Conservation (phyloP, 2,329 filamentous ascomycete species). For the Purpureocillium takamizusanense region DNA sequence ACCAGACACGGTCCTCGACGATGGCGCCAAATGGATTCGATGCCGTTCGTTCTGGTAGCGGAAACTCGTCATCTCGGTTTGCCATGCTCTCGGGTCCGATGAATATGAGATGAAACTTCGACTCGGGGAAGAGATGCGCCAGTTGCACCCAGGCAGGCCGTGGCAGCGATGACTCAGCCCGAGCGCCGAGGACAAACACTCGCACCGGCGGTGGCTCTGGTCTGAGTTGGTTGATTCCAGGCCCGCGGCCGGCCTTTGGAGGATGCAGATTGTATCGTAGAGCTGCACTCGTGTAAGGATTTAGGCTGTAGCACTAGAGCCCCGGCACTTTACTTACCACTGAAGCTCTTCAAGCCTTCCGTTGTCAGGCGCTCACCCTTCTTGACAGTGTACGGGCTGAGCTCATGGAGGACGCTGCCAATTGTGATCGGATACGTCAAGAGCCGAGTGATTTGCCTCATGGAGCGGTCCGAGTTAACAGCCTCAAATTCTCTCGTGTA, state of each 20-base stretch:
- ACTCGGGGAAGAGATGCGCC: slow-evolving; percentile 86
- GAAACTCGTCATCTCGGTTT: slow-evolving; percentile 88
- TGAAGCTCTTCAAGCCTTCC: slow-evolving; percentile 90
- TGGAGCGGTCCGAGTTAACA: slow-evolving; percentile 79
- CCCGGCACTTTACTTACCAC: slow-evolving; percentile 49
- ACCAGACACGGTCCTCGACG: slow-evolving; percentile 81
- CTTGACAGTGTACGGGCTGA: slow-evolving; percentile 84
- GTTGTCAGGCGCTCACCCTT: slow-evolving; percentile 66
- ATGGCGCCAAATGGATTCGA: slow-evolving; percentile 89
- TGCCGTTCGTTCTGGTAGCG: slow-evolving; percentile 75
- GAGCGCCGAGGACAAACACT: slow-evolving; percentile 86
- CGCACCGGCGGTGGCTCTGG: slow-evolving; percentile 81
- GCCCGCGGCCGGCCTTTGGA: slow-evolving; percentile 65
- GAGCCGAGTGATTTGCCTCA: slow-evolving; percentile 87
- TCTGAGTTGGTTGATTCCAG: slow-evolving; percentile 67
- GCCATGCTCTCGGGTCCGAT: slow-evolving; percentile 95
- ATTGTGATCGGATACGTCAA: slow-evolving; percentile 92
- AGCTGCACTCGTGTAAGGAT: slow-evolving; percentile 37
- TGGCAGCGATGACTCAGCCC: slow-evolving; percentile 93
- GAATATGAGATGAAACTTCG: slow-evolving; percentile 85
- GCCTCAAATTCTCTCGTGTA: slow-evolving; percentile 89
- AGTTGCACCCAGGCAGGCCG: slow-evolving; percentile 91
- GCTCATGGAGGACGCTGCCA: slow-evolving; percentile 83
- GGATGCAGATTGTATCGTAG: slow-evolving; percentile 91
- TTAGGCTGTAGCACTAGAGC: too few relatives aligned